Evolutionary conservation across 176 grass and related monocot species (phyloP).

Genomic region (Luzula sylvatica): DNA sequence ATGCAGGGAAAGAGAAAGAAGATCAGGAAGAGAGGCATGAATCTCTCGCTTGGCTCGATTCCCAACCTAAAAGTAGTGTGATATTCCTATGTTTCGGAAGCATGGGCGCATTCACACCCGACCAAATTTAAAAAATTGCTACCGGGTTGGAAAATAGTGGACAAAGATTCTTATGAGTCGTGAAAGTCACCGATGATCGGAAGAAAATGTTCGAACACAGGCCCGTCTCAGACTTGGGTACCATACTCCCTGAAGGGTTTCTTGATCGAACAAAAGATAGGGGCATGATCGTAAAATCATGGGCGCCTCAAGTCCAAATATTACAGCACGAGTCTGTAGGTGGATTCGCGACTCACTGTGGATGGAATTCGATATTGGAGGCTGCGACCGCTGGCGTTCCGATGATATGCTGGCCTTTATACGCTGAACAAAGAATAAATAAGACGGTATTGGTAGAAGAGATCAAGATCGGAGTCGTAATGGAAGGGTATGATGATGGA

Average conservation of each 20-base stretch:
- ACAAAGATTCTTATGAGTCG: conserved; percentile 48
- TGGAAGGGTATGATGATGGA: conserved; percentile 56
- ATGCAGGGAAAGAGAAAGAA: neutral
- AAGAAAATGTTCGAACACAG: neutral
- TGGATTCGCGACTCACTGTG: conserved; percentile 60
- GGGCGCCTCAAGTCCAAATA: conserved; percentile 55
- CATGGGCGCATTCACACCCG: conserved; percentile 27
- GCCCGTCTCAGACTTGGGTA: conserved; percentile 19
- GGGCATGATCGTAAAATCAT: conserved; percentile 42
- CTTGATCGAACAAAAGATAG: conserved; percentile 36
- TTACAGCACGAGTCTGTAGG: conserved; percentile 45
- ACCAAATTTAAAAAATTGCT: conserved; percentile 50
- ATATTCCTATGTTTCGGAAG: conserved; percentile 16
- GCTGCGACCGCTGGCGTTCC: conserved; percentile 33
- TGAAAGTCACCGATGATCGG: conserved; percentile 12
- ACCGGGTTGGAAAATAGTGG: conserved; percentile 39
- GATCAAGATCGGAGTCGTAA: conserved; percentile 36
- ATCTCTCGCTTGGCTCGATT: conserved; percentile 15
- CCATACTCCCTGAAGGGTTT: conserved; percentile 51
- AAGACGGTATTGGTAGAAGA: conserved; percentile 51
- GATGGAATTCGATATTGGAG: conserved; percentile 79
- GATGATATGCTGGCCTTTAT: conserved; percentile 69
- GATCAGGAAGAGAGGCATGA: neutral
- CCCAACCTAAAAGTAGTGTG: conserved; percentile 5
- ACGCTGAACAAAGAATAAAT: conserved; percentile 75